These are phyloP conservation scores for Erythrophleum fordii DNA, from an alignment of 306 rosid species.

Conservation along the genomic window DNA sequence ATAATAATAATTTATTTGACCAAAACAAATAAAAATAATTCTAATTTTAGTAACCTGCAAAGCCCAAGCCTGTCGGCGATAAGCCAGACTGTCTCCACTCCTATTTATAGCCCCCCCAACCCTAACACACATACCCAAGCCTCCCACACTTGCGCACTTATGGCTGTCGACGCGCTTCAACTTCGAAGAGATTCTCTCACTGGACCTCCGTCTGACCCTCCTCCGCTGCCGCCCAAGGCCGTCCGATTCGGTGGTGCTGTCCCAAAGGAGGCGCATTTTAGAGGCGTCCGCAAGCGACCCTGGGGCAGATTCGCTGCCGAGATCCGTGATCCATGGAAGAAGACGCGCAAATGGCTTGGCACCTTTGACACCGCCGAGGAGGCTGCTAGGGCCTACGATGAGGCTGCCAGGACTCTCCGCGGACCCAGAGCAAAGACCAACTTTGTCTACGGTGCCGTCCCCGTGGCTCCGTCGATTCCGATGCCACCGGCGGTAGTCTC, in stretches of 20 bases:
- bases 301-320: slow-evolving; percentile 80
- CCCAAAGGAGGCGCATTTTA: slow-evolving; percentile 47
- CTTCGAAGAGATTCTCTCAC: slow-evolving; percentile 29
- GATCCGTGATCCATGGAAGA: slow-evolving; percentile 74
- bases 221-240: slow-evolving; percentile 19
- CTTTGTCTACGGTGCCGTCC: slow-evolving; percentile 42
- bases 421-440: slow-evolving; percentile 74
- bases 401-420: slow-evolving; percentile 63
- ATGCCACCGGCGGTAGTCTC: not conserved
- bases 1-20: not conserved
- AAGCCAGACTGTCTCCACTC: slow-evolving; percentile 61
- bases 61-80: slow-evolving; percentile 55
- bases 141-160: slow-evolving; percentile 10
- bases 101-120: slow-evolving; percentile 48
- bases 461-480: not conserved
- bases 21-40: not conserved
- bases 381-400: slow-evolving; percentile 74
- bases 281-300: slow-evolving; percentile 73
- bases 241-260: not conserved
- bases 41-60: not conserved
- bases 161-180: slow-evolving; percentile 49
- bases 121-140: not conserved
- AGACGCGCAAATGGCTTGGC: slow-evolving; percentile 78
- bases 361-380: slow-evolving; percentile 76
- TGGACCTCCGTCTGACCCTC: not conserved